Evolutionary conservation across 1,284 basidiomycete genomes (phyloP), one percentile per base, ranked within the genome.

Genomic region (Fomitopsis palustris): DNA sequence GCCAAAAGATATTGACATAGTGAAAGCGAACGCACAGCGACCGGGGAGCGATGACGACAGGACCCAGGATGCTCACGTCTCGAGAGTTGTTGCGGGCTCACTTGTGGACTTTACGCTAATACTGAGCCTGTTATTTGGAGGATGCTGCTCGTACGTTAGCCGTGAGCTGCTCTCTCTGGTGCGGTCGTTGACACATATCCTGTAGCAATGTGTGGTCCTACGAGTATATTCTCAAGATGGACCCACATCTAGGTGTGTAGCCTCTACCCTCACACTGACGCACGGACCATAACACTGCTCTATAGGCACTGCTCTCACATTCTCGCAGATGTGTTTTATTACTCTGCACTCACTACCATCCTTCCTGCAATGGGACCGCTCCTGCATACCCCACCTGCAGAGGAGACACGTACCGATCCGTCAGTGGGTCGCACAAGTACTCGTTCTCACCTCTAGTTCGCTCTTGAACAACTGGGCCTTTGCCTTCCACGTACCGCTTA

Each of bases 401-500:
- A 78, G 83, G 16, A 79, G 88, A 51, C 81, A 84, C 63, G 90
- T 95, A 0, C 93, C 93, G 0, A 63, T 96, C 2, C 69, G 66
- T 4, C 77, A 85, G 59, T 96, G 93, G 93, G 76, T 81, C 4
- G 69, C 88, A 0, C 93, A 95, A 74, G 93, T 95, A 0, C 68
- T 86, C 17, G 79, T 95, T 21, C 81, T 93, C 58, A 83, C 87
- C 4, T 77, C 81, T 17, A 86, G 90, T 43, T 87, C 87, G 31
- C 69, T 91, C 47, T 72, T 96, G 65, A 95, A 95, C 74, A 96
- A 95, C 69, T 88, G 87, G 80, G 92, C 90, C 1, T 95, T 91
- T 70, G 88, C 87, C 0, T 93, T 81, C 67, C 77, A 87, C 59
- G 89, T 95, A 0, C 93, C 93, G 4, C 78, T 95, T 55, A 86